Base-by-base conservation (phyloP, 108 stramenopile genomes). In the Nitzschia sp. region DNA sequence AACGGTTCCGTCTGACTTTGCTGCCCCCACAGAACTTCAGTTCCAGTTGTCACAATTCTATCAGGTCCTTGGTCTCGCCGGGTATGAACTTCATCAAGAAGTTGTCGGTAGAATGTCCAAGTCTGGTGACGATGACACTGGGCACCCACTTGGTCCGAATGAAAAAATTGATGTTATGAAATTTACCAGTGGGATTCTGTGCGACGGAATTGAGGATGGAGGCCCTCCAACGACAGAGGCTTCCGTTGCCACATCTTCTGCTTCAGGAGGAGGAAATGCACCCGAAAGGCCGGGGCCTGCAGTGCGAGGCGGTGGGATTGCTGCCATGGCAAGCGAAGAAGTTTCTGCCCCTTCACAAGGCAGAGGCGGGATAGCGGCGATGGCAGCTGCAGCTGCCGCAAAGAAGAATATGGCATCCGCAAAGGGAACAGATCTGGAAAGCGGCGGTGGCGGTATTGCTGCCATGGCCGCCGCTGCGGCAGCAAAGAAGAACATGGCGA, bases 21-120 rank as follows among this genome's bases (percentile, higher is more conserved):
- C 38, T 42, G 6, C 13, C 38, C 38, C 38, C 21, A 1, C 42
- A 81, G 84, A 85, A 56, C 19, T 85, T 6, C 84, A 85, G 76
- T 78, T 81, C 42, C 74, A 85, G 34, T 57, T 85, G n/a, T 47
- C 46, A 17, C 72, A 54, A n/a, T 31, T 82, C 15, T 76, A 65
- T 47, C 33, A 70, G 11, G 62, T 85, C 0, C 49, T 82, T 27
- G 78, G 80, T 5, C 27, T 32, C 9, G 64, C 77, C 17, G 83
- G 83, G 9, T 77, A 77, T 34, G 29, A 15, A 56, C 49, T 84
- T 45, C 83, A 84, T 31, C 49, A 46, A 48, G 70, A 78, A 2
- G 53, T 82, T 46, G 46, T 64, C 2, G n/a, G n/a, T n/a, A n/a
- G n/a, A n/a, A n/a, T n/a, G n/a, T n/a, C n/a, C n/a, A n/a, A n/a